These are phyloP conservation scores for Podaxis rugospora DNA, from an alignment of 768 basidiomycete species.

Conservation along the genomic window DNA sequence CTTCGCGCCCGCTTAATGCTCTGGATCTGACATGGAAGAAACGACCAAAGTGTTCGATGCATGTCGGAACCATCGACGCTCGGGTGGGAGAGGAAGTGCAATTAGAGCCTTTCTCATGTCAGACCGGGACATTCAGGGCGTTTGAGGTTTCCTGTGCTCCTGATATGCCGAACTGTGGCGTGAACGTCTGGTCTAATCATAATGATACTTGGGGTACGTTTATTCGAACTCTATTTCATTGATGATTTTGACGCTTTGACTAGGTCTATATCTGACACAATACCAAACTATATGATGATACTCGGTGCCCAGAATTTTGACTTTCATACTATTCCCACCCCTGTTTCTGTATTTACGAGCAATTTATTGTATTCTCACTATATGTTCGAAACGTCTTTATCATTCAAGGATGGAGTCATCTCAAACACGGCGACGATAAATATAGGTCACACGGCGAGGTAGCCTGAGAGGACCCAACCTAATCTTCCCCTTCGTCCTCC, in stretches of 20 bases:
- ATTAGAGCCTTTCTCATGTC: slow-evolving; percentile 19
- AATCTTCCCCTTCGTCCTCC: no score
- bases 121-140: slow-evolving; percentile 21
- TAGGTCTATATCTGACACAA: slow-evolving; percentile 24
- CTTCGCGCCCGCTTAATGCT: slow-evolving; percentile 20
- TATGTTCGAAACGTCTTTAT: background rate
- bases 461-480: no score
- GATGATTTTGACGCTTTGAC: background rate
- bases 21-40: slow-evolving; percentile 19
- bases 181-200: slow-evolving; percentile 27
- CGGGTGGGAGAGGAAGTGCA: slow-evolving; percentile 21
- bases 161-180: slow-evolving; percentile 16
- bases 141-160: slow-evolving; percentile 23
- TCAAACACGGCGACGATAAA: background rate
- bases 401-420: background rate
- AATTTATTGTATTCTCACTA: background rate
- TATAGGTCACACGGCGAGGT: no score
- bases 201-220: slow-evolving; percentile 25
- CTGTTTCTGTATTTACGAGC: background rate
- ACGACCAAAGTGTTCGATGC: slow-evolving; percentile 17
- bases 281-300: slow-evolving; percentile 18
- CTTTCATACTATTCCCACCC: no score
- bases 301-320: background rate
- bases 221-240: background rate
- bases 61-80: slow-evolving; percentile 18